phyloP scores from a whole-genome alignment of 2,329 filamentous ascomycete species.

The Cadophora gregata region DNA sequence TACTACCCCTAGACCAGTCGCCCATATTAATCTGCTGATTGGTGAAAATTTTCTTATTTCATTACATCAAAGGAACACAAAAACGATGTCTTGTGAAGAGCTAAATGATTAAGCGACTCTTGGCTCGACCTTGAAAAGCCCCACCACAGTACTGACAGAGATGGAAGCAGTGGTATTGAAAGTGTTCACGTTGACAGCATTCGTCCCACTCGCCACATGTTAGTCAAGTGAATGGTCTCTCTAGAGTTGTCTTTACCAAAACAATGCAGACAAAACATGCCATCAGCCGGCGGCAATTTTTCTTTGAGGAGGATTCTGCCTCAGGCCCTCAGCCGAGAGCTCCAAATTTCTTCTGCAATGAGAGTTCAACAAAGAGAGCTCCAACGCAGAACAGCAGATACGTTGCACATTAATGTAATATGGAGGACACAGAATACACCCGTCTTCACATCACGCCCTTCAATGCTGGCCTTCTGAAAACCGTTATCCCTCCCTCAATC shows the following conservation, averaged over 20 bases:
- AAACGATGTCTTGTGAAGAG: too few relatives aligned
- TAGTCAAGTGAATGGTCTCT: too few relatives aligned
- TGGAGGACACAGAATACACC: conserved; percentile 43
- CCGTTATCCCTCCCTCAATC: conserved; percentile 73
- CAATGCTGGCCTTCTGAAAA: conserved; percentile 72
- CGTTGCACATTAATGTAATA: conserved; percentile 23
- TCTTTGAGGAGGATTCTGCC: neutral
- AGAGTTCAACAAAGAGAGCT: neutral
- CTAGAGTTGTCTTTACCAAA: too few relatives aligned
- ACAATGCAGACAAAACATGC: neutral
- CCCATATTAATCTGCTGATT: neutral
- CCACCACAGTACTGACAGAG: too few relatives aligned
- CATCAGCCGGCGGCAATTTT: neutral
- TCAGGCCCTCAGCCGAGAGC: conserved; percentile 23
- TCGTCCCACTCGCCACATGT: too few relatives aligned
- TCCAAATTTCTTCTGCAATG: conserved; percentile 14
- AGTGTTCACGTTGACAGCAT: too few relatives aligned
- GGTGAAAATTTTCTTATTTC: neutral
- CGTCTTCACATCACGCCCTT: conserved; percentile 91
- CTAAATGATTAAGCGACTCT: too few relatives aligned
- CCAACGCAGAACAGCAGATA: conserved; percentile 4
- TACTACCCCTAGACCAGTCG: conserved; percentile 24
- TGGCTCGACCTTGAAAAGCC: too few relatives aligned
- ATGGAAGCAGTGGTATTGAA: too few relatives aligned
- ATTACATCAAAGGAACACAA: neutral